These are phyloP conservation scores for Skeletonema tropicum DNA, from an alignment of 108 stramenopile species.

Conservation along the genomic window DNA sequence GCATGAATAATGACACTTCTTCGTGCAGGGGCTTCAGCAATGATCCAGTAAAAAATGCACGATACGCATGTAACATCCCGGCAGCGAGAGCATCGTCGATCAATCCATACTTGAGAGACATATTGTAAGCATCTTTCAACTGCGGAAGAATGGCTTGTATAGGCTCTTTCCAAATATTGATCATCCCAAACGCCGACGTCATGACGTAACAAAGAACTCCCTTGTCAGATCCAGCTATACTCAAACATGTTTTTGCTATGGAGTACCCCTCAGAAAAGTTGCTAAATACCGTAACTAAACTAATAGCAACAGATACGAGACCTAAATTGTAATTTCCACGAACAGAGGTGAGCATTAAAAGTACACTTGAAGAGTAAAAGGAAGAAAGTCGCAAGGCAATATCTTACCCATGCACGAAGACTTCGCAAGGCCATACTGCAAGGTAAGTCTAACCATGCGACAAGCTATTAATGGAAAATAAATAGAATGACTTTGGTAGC, in stretches of 20 bases:
- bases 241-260: neutral
- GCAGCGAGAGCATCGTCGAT: neutral
- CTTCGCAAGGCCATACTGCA: neutral
- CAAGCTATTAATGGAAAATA: neutral
- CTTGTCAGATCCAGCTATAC: neutral
- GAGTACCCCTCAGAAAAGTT: conserved; percentile 2
- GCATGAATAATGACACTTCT: conserved; percentile 6
- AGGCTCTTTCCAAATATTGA: conserved; percentile 19
- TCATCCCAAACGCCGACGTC: neutral
- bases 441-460: neutral
- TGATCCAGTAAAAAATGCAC: conserved; percentile 8
- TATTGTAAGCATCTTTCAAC: conserved; percentile 2
- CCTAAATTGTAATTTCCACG: neutral
- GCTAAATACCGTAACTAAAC: neutral
- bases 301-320: neutral
- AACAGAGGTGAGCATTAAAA: neutral
- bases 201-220: neutral
- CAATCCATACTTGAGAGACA: conserved; percentile 2
- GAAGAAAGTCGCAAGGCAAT: neutral
- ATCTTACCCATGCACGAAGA: conserved; percentile 1
- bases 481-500: neutral
- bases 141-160: conserved; percentile 9
- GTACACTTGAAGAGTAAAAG: neutral
- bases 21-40: neutral
- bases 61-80: neutral